phyloP scores from a whole-genome alignment of 2,329 filamentous ascomycete species.

The Aspergillus intermedius region DNA sequence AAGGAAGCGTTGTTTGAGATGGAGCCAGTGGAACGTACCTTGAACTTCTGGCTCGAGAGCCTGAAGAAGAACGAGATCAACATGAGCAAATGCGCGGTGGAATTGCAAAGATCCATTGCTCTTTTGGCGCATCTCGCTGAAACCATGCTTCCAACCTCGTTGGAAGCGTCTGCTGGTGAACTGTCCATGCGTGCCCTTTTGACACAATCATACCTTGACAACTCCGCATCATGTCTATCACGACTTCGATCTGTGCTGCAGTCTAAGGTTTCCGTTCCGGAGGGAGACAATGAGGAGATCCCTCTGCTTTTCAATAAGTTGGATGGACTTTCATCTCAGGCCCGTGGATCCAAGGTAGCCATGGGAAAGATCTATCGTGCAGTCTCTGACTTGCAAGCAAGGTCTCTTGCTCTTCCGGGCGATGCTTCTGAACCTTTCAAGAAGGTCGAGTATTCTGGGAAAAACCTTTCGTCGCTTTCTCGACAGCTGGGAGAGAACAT shows the following conservation, averaged over 20 bases:
- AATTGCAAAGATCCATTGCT: constrained; percentile 76
- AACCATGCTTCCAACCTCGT: constrained; percentile 63
- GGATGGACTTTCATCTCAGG: constrained; percentile 66
- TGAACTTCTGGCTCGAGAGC: constrained; percentile 83
- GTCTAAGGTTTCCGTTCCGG: constrained; percentile 51
- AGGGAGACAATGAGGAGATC: constrained; percentile 63
- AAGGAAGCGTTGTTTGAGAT: constrained; percentile 78
- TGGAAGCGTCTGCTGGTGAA: constrained; percentile 70
- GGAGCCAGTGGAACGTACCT: constrained; percentile 79
- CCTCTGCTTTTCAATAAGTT: constrained; percentile 63
- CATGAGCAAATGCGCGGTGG: constrained; percentile 71
- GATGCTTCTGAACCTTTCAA: constrained; percentile 65
- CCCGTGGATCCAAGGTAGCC: constrained; percentile 76
- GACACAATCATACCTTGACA: constrained; percentile 77
- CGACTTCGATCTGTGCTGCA: constrained; percentile 62
- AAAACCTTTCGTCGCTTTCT: constrained; percentile 60
- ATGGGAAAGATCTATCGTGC: constrained; percentile 70
- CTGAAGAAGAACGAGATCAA: constrained; percentile 79
- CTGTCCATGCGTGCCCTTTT: constrained; percentile 69
- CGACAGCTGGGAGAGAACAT: constrained; percentile 62
- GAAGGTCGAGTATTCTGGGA: constrained; percentile 58
- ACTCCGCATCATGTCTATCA: constrained; percentile 61
- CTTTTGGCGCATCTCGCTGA: constrained; percentile 81
- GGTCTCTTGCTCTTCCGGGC: constrained; percentile 65
- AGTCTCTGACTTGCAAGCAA: constrained; percentile 67